Base-by-base conservation (phyloP, 2,329 filamentous ascomycete species). In the Neopestalotiopsis clavispora region DNA sequence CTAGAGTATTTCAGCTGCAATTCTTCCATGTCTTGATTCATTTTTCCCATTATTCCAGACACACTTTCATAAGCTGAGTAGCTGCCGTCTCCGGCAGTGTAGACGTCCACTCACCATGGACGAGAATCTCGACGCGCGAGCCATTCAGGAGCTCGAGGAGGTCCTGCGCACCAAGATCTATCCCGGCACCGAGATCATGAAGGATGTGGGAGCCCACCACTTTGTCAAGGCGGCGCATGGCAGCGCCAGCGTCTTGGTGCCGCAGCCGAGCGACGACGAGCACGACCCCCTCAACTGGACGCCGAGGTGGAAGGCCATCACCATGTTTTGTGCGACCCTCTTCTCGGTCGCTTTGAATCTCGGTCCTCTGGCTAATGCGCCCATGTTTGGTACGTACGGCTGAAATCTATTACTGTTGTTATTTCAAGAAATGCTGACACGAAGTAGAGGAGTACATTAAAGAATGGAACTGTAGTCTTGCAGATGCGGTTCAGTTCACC, bases 141-240 rank as follows among this genome's bases (percentile, higher is more conserved):
- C 67, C 5, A 30, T 71, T n/a, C 65, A 65, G 1, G 69, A 70
- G 58, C 60, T 71, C 17, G 64, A 73, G 71, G 70, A 74, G 34
- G 73, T 74, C 38, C 72, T 78, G 14, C 68, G 74, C 65, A 81
- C 72, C 66, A 77, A 74, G 66, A 79, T 80, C 72, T 79, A 79
- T 67, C 76, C 77, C 4, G 79, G 78, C 17, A 75, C 76, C 4
- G 80, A 82, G 75, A 78, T 82, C 67, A 82, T 82, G 81, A 76
- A 73, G 49, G 80, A 92, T 81, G 84, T 91, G 49, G 88, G 87
- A 23, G 80, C 81, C 1, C 87, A 90, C 77, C 89, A 91, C 76
- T 91, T 91, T 73, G 87, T 91, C 74, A 91, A 90, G 73, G 81
- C 82, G 28, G 76, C 77, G 23, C 74, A 75, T 32, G 78, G 78